These are phyloP conservation scores for Coniferiporia sulphurascens DNA, from an alignment of 1,284 basidiomycete species.

Conservation along the genomic window DNA sequence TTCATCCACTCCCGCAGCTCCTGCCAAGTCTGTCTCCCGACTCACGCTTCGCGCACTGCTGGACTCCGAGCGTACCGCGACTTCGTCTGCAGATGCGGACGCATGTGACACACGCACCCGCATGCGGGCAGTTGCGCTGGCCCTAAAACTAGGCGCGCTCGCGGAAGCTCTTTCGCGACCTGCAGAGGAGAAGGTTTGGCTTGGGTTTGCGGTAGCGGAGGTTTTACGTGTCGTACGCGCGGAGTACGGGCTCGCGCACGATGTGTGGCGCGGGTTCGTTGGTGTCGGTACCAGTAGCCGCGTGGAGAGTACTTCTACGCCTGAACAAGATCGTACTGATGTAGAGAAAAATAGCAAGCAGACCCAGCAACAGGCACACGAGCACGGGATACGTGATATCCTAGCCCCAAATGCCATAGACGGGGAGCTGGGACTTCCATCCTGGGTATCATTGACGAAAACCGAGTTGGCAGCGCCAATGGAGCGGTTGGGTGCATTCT, in stretches of 20 bases:
- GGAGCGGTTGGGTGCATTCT: conserved; percentile 62
- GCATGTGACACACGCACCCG: not conserved
- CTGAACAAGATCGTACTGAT: not conserved
- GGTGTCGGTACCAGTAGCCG: not conserved
- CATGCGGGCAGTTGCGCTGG: conserved; percentile 50
- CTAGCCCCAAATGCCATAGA: conserved; percentile 28
- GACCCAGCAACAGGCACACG: conserved; percentile 17
- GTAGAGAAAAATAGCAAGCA: conserved; percentile 14
- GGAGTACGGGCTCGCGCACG: conserved; percentile 7
- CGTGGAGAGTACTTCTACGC: not conserved
- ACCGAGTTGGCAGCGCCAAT: conserved; percentile 66
- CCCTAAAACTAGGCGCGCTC: conserved; percentile 63
- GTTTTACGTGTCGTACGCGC: conserved; percentile 37
- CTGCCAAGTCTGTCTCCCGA: not conserved
- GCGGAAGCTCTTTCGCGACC: conserved; percentile 35
- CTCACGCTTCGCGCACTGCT: too few species aligned
- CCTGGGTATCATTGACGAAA: conserved; percentile 46
- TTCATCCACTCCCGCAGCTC: not conserved
- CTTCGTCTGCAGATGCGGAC: not conserved
- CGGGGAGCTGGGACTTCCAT: conserved; percentile 52
- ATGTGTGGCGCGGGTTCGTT: not conserved
- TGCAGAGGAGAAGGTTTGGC: conserved; percentile 35
- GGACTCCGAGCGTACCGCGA: not conserved
- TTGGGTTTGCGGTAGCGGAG: conserved; percentile 57
- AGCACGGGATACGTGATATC: conserved; percentile 20